Evolutionary conservation across 352 stramenopile genomes (phyloP).

Genomic region (Phytophthora sp.): DNA sequence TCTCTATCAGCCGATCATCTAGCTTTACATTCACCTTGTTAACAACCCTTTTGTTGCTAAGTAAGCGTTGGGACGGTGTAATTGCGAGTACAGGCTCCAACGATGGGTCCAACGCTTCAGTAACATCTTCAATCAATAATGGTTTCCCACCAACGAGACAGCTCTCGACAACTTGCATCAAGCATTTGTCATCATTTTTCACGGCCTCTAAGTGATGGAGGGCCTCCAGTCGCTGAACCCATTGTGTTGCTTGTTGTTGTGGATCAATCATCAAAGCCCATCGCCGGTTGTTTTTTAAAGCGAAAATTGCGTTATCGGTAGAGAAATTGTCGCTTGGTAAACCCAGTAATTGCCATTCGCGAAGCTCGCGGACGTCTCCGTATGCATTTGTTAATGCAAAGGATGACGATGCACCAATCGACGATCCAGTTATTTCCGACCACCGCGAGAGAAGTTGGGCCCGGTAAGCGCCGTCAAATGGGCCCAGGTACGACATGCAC

Average conservation of each 20-base stretch:
- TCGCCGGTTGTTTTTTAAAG: constrained; percentile 82
- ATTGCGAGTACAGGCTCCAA: constrained; percentile 64
- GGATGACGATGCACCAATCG: constrained; percentile 39
- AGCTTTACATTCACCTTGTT: constrained; percentile 57
- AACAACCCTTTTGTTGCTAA: constrained; percentile 2
- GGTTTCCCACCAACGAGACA: constrained; percentile 47
- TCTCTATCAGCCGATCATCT: constrained; percentile 70
- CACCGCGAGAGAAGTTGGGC: constrained; percentile 42
- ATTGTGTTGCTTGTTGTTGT: constrained; percentile 92
- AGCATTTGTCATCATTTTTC: constrained; percentile 58
- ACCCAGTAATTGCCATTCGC: constrained; percentile 87
- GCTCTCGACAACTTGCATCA: constrained; percentile 52
- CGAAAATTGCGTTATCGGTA: constrained; percentile 91
- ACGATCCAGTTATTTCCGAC: constrained; percentile 8
- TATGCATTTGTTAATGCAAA: constrained; percentile 76
- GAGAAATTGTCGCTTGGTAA: constrained; percentile 91
- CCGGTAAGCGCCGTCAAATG: constrained; percentile 64
- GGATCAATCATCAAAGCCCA: constrained; percentile 95
- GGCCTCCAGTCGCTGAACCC: constrained; percentile 90
- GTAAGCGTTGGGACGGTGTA: neutral
- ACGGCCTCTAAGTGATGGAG: constrained; percentile 67
- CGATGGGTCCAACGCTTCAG: constrained; percentile 54
- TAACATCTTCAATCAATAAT: constrained; percentile 67
- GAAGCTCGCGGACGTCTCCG: constrained; percentile 84
- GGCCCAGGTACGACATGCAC: constrained; percentile 64